These are phyloP conservation scores for Pseudoneurospora amorphoporcata DNA, from an alignment of 495 filamentous ascomycete genomes.

Conservation along the genomic window DNA sequence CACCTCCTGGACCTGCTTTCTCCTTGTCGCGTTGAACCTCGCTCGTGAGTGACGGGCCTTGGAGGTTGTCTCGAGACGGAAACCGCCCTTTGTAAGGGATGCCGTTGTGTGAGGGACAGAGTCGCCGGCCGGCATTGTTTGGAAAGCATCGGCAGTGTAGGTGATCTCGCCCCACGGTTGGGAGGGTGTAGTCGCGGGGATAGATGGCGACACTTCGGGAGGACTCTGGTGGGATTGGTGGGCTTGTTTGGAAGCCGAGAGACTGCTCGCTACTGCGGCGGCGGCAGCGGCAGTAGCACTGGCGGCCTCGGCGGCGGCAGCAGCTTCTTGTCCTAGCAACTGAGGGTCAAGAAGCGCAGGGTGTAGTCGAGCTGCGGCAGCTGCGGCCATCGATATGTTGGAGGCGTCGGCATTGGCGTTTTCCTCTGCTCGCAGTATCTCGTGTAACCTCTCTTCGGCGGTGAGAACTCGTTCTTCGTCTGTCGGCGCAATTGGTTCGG, in stretches of 20 bases:
- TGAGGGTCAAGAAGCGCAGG: constrained; percentile 40
- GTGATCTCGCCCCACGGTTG: constrained; percentile 37
- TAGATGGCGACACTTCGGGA: constrained; percentile 1
- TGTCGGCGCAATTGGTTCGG: background rate
- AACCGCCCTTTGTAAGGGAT: constrained; percentile 28
- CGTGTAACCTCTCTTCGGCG: constrained; percentile 29
- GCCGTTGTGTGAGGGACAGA: constrained; percentile 8
- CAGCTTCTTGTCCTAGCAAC: constrained; percentile 27
- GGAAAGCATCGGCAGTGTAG: constrained; percentile 27
- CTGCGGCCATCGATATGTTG: constrained; percentile 35
- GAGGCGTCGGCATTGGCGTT: constrained; percentile 19
- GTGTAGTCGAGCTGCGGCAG: constrained; percentile 38
- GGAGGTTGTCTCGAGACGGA: constrained; percentile 29
- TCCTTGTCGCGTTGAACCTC: constrained; percentile 54
- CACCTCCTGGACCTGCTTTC: constrained; percentile 72
- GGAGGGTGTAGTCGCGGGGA: constrained; percentile 9
- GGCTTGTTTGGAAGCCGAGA: constrained; percentile 8
- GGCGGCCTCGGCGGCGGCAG: constrained; percentile 18
- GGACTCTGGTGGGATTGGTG: background rate
- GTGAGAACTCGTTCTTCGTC: constrained; percentile 16
- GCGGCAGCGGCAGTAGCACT: constrained; percentile 11
- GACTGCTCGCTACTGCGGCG: constrained; percentile 7
- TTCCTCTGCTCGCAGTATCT: constrained; percentile 18
- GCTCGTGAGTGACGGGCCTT: constrained; percentile 43
- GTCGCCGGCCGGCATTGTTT: constrained; percentile 5